phyloP scores from a whole-genome alignment of 2,329 filamentous ascomycete species.

The Rutstroemia sydowiana region DNA sequence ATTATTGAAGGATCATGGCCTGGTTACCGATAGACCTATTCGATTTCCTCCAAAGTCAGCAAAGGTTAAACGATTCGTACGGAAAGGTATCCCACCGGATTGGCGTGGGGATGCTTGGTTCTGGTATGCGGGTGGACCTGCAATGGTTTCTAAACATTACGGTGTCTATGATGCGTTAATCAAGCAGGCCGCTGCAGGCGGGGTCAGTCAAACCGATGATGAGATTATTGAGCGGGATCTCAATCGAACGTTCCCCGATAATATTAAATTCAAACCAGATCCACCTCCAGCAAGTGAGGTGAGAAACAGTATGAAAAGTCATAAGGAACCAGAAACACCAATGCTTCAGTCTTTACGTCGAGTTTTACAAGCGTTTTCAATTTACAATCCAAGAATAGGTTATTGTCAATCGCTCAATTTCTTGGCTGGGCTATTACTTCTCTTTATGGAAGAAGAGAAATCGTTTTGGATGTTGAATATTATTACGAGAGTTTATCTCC shows the following conservation, averaged over 20 bases:
- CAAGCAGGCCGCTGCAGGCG: constrained; percentile 53
- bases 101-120: constrained; percentile 97
- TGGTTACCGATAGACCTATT: constrained; percentile 64
- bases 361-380: constrained; percentile 80
- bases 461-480: constrained; percentile 90
- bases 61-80: constrained; percentile 82
- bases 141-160: constrained; percentile 65
- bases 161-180: constrained; percentile 68
- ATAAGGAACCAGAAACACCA: constrained; percentile 50
- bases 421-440: constrained; percentile 76
- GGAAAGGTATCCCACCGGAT: constrained; percentile 89
- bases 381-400: constrained; percentile 85
- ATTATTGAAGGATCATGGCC: constrained; percentile 67
- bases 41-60: constrained; percentile 73
- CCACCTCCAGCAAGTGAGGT: constrained; percentile 23
- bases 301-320: constrained; percentile 27
- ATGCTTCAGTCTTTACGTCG: constrained; percentile 77
- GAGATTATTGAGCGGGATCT: constrained; percentile 93
- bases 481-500: constrained; percentile 80
- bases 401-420: constrained; percentile 98
- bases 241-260: constrained; percentile 91
- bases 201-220: constrained; percentile 62
- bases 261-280: constrained; percentile 75
- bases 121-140: constrained; percentile 84
- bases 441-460: constrained; percentile 88